Conservation (phyloP, 345 rosid species). For the Barbarea vulgaris region DNA sequence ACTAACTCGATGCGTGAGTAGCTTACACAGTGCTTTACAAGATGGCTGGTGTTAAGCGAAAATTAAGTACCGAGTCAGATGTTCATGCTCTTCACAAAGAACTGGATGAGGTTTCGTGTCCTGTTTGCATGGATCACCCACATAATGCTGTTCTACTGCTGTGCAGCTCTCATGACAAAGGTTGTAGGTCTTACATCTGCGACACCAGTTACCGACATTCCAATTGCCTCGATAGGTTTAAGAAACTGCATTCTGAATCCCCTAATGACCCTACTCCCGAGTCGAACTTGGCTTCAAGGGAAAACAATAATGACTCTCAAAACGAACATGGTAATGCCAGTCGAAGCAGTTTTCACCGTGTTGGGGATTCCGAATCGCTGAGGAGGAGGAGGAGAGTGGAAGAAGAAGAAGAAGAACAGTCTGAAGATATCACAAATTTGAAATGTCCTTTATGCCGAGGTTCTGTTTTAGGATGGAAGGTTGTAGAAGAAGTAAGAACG, state of each 20-base stretch:
- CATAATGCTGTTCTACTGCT: constrained; percentile 93
- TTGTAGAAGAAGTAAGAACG: constrained; percentile 73
- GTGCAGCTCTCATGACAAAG: constrained; percentile 89
- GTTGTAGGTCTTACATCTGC: constrained; percentile 90
- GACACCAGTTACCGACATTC: constrained; percentile 94
- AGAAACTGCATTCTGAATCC: constrained; percentile 59
- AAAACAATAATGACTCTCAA: constrained; percentile 34
- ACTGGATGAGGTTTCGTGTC: constrained; percentile 87
- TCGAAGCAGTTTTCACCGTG: constrained; percentile 29
- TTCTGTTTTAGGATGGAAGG: constrained; percentile 61
- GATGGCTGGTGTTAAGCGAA: constrained; percentile 98
- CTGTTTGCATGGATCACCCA: constrained; percentile 98
- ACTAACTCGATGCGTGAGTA: constrained; percentile 61
- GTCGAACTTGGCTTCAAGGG: constrained; percentile 45
- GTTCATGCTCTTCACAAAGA: constrained; percentile 68
- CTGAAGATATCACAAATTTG: constrained; percentile 45
- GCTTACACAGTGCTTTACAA: constrained; percentile 74
- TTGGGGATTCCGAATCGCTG: constrained; percentile 43
- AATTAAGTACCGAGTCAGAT: constrained; percentile 72
- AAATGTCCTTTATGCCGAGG: constrained; percentile 92
- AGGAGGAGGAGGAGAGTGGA: constrained; percentile 47
- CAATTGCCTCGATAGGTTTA: constrained; percentile 86
- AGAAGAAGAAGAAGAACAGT: constrained; percentile 38
- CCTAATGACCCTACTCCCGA: constrained; percentile 45
- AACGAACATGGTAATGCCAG: background rate